phyloP scores from a whole-genome alignment of 176 grass and related monocot species.

The Sorghum bicolor region DNA sequence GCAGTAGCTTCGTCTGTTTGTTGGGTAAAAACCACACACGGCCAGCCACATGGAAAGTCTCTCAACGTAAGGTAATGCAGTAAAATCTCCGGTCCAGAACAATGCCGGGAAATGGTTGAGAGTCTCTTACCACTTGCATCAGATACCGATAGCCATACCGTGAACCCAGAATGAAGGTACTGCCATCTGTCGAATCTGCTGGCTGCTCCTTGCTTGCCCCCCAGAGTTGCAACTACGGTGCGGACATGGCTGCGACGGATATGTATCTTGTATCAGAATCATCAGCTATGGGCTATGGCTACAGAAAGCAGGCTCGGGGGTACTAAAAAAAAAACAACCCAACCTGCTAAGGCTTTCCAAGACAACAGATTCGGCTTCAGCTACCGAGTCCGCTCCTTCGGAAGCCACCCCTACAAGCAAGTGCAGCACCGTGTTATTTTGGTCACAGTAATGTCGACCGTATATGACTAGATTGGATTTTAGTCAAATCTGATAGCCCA shows the following conservation, averaged over 20 bases:
- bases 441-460: background rate
- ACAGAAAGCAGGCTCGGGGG: background rate
- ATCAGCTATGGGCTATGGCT: background rate
- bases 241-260: conserved; percentile 63
- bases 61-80: background rate
- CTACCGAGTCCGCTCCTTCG: conserved; percentile 74
- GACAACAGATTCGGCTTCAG: conserved; percentile 75
- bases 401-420: conserved; percentile 68
- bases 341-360: conserved; percentile 94
- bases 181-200: conserved; percentile 82
- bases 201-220: conserved; percentile 80
- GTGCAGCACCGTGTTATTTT: conserved; percentile 37
- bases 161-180: conserved; percentile 79
- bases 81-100: background rate
- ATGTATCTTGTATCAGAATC: background rate
- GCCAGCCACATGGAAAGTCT: background rate
- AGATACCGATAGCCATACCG: conserved; percentile 79
- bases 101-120: background rate
- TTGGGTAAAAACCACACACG: background rate
- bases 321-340: background rate
- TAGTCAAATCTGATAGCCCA: background rate
- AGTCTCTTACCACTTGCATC: conserved; percentile 51
- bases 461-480: background rate
- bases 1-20: conserved; percentile 73
- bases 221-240: conserved; percentile 72